phyloP scores from a whole-genome alignment of 2,329 filamentous ascomycete genomes.

The Alternaria ethzedia region DNA sequence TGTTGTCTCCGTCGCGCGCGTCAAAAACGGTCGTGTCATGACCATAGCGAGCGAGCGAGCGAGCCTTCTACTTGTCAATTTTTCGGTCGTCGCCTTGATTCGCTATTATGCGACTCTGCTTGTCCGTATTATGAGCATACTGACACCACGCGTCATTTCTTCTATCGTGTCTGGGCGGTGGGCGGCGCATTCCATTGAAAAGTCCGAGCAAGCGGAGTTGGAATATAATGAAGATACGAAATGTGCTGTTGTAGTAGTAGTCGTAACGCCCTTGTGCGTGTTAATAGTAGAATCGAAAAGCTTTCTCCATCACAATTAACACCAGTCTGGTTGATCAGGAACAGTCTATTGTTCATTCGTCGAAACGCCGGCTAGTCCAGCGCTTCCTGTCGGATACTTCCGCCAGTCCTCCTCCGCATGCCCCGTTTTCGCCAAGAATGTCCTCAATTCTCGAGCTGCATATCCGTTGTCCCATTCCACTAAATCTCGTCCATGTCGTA shows the following conservation, averaged over 20 bases:
- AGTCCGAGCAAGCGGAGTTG: background rate
- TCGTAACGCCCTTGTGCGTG: background rate
- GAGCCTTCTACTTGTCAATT: background rate
- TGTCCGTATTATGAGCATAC: background rate
- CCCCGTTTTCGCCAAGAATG: constrained; percentile 37
- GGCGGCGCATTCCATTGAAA: background rate
- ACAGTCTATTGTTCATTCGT: constrained; percentile 39
- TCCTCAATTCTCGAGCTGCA: constrained; percentile 29
- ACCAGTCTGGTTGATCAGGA: background rate
- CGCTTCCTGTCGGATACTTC: constrained; percentile 31
- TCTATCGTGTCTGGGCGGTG: background rate
- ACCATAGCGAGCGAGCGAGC: background rate
- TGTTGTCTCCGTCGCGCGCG: background rate
- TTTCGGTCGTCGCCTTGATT: background rate
- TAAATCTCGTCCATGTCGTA: constrained; percentile 37
- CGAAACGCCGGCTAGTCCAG: constrained; percentile 44
- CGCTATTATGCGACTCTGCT: background rate
- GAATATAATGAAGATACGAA: constrained; percentile 3
- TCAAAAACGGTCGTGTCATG: background rate
- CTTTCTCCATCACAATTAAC: background rate
- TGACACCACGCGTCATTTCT: background rate
- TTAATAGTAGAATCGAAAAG: background rate
- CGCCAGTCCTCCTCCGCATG: constrained; percentile 27
- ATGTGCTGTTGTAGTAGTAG: background rate
- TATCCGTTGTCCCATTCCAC: constrained; percentile 26